phyloP scores from a whole-genome alignment of 768 basidiomycete species.

The Collybia mongolica region DNA sequence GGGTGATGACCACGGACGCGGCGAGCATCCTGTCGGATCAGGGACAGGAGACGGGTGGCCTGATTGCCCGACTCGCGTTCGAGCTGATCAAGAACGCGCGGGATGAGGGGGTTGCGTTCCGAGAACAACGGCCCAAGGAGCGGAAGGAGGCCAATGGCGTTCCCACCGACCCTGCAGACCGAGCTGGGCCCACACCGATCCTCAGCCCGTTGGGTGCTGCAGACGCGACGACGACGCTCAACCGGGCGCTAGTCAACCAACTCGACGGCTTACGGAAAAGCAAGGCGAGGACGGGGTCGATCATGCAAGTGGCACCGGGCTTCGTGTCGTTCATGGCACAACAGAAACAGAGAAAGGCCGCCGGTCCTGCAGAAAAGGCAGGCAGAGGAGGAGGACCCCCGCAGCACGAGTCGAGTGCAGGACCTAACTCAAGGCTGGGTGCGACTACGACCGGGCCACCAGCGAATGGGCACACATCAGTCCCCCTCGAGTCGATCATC shows the following conservation, averaged over 20 bases:
- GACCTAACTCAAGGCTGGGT: slow-evolving; percentile 22
- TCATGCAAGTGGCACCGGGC: too few species aligned
- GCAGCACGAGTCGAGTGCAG: slow-evolving; percentile 23
- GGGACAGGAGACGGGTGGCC: slow-evolving; percentile 57
- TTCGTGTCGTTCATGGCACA: slow-evolving; percentile 60
- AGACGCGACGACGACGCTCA: slow-evolving; percentile 46
- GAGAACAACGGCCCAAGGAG: slow-evolving; percentile 44
- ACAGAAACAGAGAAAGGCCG: slow-evolving; percentile 39
- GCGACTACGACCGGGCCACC: too few species aligned
- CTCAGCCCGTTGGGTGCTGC: slow-evolving; percentile 37
- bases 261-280: slow-evolving; percentile 28
- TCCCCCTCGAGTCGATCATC: slow-evolving; percentile 81
- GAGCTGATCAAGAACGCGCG: slow-evolving; percentile 68
- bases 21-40: slow-evolving; percentile 72
- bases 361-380: slow-evolving; percentile 16
- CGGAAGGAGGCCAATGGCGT: slow-evolving; percentile 35
- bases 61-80: slow-evolving; percentile 65
- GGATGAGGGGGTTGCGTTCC: slow-evolving; percentile 54
- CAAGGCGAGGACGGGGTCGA: slow-evolving; percentile 32
- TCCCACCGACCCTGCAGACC: slow-evolving; percentile 21
- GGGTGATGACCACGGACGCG: slow-evolving; percentile 84
- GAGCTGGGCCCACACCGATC: slow-evolving; percentile 37
- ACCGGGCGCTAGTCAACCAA: slow-evolving; percentile 42
- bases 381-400: not conserved
- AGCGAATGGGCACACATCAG: slow-evolving; percentile 38